Conservation (phyloP, 2,329 filamentous ascomycete species). For the Colletotrichum magnum region DNA sequence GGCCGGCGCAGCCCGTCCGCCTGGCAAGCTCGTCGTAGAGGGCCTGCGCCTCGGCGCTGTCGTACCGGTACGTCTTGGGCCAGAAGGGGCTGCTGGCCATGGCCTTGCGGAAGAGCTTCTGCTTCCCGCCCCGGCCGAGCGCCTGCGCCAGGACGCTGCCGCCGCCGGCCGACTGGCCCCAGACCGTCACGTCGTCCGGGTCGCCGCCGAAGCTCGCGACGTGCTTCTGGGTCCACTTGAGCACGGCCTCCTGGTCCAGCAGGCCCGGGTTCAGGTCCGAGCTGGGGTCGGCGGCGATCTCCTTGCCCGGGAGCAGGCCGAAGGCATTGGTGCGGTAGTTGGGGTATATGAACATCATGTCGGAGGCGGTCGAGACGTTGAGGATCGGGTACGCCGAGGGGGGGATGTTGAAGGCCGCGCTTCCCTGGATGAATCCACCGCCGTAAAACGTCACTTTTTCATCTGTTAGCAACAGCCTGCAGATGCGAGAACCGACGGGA, state of each 20-base stretch:
- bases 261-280: constrained; percentile 67
- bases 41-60: constrained; percentile 64
- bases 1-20: constrained; percentile 62
- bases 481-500: background rate
- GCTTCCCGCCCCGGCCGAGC: constrained; percentile 33
- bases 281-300: constrained; percentile 57
- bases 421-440: constrained; percentile 72
- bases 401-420: constrained; percentile 67
- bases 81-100: constrained; percentile 67
- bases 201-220: constrained; percentile 48
- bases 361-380: constrained; percentile 65
- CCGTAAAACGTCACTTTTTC: constrained; percentile 49
- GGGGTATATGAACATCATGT: constrained; percentile 60
- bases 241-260: constrained; percentile 50
- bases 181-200: constrained; percentile 46
- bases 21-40: constrained; percentile 63
- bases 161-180: constrained; percentile 48
- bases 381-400: constrained; percentile 71
- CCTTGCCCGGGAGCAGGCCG: constrained; percentile 66
- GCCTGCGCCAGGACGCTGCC: constrained; percentile 42
- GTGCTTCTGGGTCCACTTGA: constrained; percentile 46
- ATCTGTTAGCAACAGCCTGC: background rate
- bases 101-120: constrained; percentile 44
- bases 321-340: constrained; percentile 72
- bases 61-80: constrained; percentile 70